A percentile compares a stretch with the other conserved stretches of the same genome.
Conservation (phyloP, 768 basidiomycete species). For the Pluteus cervinus region DNA sequence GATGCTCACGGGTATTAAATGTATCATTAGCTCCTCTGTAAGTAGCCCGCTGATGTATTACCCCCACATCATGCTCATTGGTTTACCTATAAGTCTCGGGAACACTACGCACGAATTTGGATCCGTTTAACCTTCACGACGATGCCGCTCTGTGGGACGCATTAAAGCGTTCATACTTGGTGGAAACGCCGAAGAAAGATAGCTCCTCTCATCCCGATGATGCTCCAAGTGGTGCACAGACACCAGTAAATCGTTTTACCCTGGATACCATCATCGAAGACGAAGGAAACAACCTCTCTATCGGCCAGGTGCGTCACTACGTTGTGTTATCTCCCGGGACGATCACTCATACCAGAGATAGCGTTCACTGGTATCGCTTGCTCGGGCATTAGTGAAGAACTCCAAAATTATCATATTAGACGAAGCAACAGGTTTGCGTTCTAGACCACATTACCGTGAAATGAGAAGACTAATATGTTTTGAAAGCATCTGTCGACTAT, state of each 20-base stretch:
- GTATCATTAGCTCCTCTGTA: slow-evolving; percentile 40
- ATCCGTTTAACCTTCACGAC: slow-evolving; percentile 79
- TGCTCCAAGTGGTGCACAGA: slow-evolving; percentile 33
- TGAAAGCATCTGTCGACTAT: slow-evolving; percentile 77
- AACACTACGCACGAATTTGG: slow-evolving; percentile 80
- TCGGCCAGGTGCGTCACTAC: slow-evolving; percentile 45
- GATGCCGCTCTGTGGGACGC: slow-evolving; percentile 87
- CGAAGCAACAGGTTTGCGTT: slow-evolving; percentile 68
- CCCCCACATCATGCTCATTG: slow-evolving; percentile 6
- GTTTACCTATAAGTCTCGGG: slow-evolving; percentile 53
- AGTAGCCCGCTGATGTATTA: slow-evolving; percentile 10
- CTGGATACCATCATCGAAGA: slow-evolving; percentile 83
- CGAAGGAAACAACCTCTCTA: slow-evolving; percentile 80
- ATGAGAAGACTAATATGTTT: slow-evolving; percentile 1
- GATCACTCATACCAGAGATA: slow-evolving; percentile 19
- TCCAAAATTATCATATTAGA: slow-evolving; percentile 82
- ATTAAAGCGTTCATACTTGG: slow-evolving; percentile 75
- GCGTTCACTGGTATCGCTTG: slow-evolving; percentile 81
- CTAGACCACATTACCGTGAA: slow-evolving; percentile 3
- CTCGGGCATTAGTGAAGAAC: slow-evolving; percentile 84
- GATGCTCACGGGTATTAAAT: slow-evolving; percentile 5
- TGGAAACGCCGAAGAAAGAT: slow-evolving; percentile 40
- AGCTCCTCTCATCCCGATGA: slow-evolving; percentile 23
- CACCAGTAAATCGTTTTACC: slow-evolving; percentile 60
- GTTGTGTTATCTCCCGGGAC: slow-evolving; percentile 8